phyloP scores from a whole-genome alignment of 495 filamentous ascomycete genomes.

The Parachaetomium inaequale region DNA sequence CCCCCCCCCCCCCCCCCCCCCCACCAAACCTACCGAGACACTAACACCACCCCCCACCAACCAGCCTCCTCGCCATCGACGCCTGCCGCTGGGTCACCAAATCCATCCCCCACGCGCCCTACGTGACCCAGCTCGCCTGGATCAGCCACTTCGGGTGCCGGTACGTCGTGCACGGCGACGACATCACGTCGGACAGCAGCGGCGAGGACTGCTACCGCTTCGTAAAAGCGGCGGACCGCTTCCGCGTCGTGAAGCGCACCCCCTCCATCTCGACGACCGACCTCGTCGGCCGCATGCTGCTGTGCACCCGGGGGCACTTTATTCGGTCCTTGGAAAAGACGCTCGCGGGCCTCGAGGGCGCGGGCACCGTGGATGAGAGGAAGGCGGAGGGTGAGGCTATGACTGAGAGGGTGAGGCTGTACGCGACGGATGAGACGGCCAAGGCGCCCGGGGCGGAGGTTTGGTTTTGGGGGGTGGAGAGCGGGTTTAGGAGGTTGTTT shows the following conservation, averaged over 20 bases:
- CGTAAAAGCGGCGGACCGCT: slow-evolving; percentile 86
- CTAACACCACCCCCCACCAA: not conserved
- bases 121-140: slow-evolving; percentile 90
- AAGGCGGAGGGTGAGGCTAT: slow-evolving; percentile 56
- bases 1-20: slow-evolving; percentile 7
- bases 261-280: slow-evolving; percentile 97
- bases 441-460: slow-evolving; percentile 69
- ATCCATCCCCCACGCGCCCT: slow-evolving; percentile 81
- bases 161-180: slow-evolving; percentile 95
- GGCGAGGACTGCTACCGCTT: slow-evolving; percentile 97
- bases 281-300: slow-evolving; percentile 91
- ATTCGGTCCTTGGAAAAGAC: slow-evolving; percentile 65
- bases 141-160: slow-evolving; percentile 90
- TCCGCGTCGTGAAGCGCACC: slow-evolving; percentile 93
- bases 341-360: slow-evolving; percentile 70
- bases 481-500: slow-evolving; percentile 60
- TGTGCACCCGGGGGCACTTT: slow-evolving; percentile 87
- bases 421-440: slow-evolving; percentile 80
- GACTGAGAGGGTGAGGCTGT: slow-evolving; percentile 68
- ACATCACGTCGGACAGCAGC: slow-evolving; percentile 88
- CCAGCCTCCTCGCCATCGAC: slow-evolving; percentile 71
- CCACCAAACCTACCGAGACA: slow-evolving; percentile 20
- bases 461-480: slow-evolving; percentile 67
- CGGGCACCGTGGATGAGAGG: slow-evolving; percentile 62
- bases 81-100: slow-evolving; percentile 91